Evolutionary conservation across 352 stramenopile species (phyloP).

Genomic region (Globisporangium cederbergense): DNA sequence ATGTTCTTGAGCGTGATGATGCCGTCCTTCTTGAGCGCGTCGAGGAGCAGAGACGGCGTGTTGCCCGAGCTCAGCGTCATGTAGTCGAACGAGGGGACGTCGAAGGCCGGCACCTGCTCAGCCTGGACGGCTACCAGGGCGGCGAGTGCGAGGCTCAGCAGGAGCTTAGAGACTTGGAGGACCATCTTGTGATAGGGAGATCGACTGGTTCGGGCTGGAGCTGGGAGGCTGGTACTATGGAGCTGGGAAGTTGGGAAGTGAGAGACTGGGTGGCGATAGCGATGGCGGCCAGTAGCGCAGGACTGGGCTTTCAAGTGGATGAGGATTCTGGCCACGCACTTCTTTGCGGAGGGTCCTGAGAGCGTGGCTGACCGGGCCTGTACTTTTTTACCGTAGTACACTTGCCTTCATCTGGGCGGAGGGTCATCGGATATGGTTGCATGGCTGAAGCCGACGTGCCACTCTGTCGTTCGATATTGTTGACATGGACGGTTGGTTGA

Average conservation of each 20-base stretch:
- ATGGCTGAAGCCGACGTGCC: background rate
- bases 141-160: slow-evolving; percentile 13
- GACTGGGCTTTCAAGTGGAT: background rate
- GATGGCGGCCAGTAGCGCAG: background rate
- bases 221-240: background rate
- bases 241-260: slow-evolving; percentile 4
- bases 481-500: background rate
- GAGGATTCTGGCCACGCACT: background rate
- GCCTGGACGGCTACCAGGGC: background rate
- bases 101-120: slow-evolving; percentile 27
- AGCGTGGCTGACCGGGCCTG: too few species aligned
- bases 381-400: too few species aligned
- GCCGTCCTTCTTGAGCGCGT: slow-evolving; percentile 55
- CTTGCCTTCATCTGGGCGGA: background rate
- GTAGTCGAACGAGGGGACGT: slow-evolving; percentile 58
- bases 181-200: background rate
- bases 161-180: slow-evolving; percentile 14
- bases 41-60: slow-evolving; percentile 37
- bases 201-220: background rate
- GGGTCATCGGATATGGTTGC: background rate
- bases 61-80: slow-evolving; percentile 26
- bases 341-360: too few species aligned
- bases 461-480: background rate
- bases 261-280: background rate
- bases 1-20: slow-evolving; percentile 71